Base-by-base conservation (phyloP, 1,284 basidiomycete species). In the Ustilago curta region DNA sequence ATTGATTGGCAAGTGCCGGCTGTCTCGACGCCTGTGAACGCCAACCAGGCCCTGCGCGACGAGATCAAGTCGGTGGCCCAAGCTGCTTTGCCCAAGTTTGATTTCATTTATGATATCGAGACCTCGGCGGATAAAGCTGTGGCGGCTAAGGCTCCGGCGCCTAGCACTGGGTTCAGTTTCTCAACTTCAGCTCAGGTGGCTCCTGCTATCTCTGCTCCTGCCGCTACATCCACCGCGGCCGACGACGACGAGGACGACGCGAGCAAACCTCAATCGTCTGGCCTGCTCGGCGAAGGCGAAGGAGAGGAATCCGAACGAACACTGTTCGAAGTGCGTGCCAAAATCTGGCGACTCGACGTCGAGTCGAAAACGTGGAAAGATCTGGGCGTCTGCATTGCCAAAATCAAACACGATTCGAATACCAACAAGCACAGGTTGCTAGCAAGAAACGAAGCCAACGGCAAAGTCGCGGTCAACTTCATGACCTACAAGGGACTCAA, bases 381-480 rank as follows among this genome's bases (percentile, higher is more conserved):
- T 45, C 65, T 83, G 12, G 81, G 81, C 19, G 62, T 83, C 7
- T 78, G 75, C 51, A 63, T 78, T 6, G 65, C 78, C 39, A 78
- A 78, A 32, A 54, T 83, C 73, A 83, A 83, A 64, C 67, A 65
- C 52, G 43, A 76, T 18, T 56, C 54, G 2, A 44, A 50, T n/a
- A 75, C 70, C 18, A 27, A 43, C 40, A 82, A 79, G 58, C 47
- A 65, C 18, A 35, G 81, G 12, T 52, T 83, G 35, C 58, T 83
- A 4, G 81, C 78, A 1, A 51, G 81, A 8, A 83, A 81, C 67
- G 80, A 77, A 32, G 81, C 76, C 8, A 83, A 81, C 55, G 80
- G 81, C 29, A 80, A 80, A 39, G 79, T 81, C 0, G 64, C 57
- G 18, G 67, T 80, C 48, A 83, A 83, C 64, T 83, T 83, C 51